Evolutionary conservation across 441 rosid genomes (phyloP).

Genomic region (Sinapis alba): DNA sequence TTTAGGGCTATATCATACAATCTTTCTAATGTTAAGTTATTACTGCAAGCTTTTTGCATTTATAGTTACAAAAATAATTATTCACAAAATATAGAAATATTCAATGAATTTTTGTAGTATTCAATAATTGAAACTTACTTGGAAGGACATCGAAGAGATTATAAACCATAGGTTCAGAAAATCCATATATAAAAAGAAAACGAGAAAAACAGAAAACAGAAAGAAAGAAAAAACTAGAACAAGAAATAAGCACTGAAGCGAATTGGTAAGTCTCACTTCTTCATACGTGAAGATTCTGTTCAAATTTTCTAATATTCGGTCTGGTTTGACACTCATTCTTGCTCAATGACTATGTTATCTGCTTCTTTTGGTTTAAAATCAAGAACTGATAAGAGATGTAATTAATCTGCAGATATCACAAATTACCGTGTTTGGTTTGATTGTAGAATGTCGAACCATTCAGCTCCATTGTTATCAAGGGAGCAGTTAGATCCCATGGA

Average conservation of each 20-base stretch:
- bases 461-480: conserved; percentile 49
- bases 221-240: neutral
- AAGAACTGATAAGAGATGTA: neutral
- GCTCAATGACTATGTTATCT: conserved; percentile 3
- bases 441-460: conserved; percentile 47
- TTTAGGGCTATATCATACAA: too few relatives aligned
- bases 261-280: conserved; percentile 20
- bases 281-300: conserved; percentile 4
- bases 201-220: neutral
- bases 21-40: too few relatives aligned
- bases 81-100: neutral
- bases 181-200: neutral
- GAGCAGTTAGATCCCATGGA: conserved; percentile 33
- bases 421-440: conserved; percentile 1
- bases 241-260: conserved; percentile 16
- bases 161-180: neutral
- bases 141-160: neutral
- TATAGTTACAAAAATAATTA: neutral
- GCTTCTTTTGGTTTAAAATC: neutral
- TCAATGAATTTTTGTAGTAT: neutral
- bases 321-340: neutral
- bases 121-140: neutral
- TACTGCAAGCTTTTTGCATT: neutral
- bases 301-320: neutral
- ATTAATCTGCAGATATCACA: neutral